Percentiles rank a stretch among this genome's conserved stretches.
Conservation (phyloP, 257 asterid species). For the Agastache rugosa region DNA sequence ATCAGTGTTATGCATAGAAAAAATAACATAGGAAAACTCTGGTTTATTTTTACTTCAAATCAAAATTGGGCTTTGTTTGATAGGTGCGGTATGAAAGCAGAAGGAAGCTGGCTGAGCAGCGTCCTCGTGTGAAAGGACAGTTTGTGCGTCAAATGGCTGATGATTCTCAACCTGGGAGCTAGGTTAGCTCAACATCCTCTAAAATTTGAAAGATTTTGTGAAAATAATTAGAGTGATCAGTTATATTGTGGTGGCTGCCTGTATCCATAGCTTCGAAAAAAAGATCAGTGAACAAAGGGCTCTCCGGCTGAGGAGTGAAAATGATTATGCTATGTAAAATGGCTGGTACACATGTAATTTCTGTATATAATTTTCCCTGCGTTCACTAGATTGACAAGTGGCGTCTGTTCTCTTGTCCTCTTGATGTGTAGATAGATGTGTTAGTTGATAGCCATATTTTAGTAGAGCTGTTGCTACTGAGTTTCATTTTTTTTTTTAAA, state of each 20-base stretch:
- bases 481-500: neutral
- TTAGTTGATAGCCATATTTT: constrained; percentile 18
- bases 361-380: constrained; percentile 23
- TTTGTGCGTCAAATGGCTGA: constrained; percentile 70
- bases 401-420: constrained; percentile 1
- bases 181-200: constrained; percentile 34
- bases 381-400: constrained; percentile 11
- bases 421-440: constrained; percentile 26
- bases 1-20: neutral
- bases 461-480: constrained; percentile 15
- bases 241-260: constrained; percentile 3
- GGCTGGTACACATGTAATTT: constrained; percentile 11
- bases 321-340: constrained; percentile 15
- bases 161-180: constrained; percentile 52
- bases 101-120: constrained; percentile 85
- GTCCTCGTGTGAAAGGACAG: constrained; percentile 89
- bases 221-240: constrained; percentile 19
- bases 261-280: neutral
- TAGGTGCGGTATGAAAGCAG: constrained; percentile 92
- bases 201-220: constrained; percentile 20
- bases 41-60: neutral
- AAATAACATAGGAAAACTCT: neutral
- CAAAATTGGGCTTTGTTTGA: constrained; percentile 18
- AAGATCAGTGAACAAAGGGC: constrained; percentile 1
- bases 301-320: neutral